Base-by-base conservation (phyloP, 2,329 filamentous ascomycete species). In the Alternaria metachromatica region DNA sequence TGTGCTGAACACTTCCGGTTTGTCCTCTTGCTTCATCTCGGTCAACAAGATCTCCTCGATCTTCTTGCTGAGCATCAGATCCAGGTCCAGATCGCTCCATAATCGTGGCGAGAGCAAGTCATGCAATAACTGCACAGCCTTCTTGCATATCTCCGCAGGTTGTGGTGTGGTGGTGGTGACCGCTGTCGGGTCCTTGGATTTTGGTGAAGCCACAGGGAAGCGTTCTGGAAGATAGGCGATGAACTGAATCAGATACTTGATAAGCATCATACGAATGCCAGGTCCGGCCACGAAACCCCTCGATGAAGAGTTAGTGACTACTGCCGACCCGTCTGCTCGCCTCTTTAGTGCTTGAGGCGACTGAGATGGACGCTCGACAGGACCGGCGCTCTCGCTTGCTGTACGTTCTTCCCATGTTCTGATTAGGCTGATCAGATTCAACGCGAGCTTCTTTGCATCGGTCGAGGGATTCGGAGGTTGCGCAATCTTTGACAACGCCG, bases 221-320 rank as follows among this genome's bases (percentile, higher is more conserved):
- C 94, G 89, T 80, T 98, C 96, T 18, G 92, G 91, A 21, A 97
- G 85, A 55, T 93, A 92, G 2, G 94, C 94, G 71, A 98, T 97
- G 80, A 98, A 98, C 64, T 96, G 92, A 28, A 98, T 92, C 30
- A 99, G 87, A 75, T 98, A 99, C 80, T 97, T 97, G 51, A 97
- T 87, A 84, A 99, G 91, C 79, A 93, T 91, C 46, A 90, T 87
- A 20, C 94, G 88, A 58, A 92, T 88, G 1, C 87, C 78, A 1
- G 86, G 78, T 18, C 71, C 75, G 13, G 82, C 82, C 23, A 84
- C 81, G 60, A 80, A 82, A 9, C 74, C 72, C 53, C 73, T 78
- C 2, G 68, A 60, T 4, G 88, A 85, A 5, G 88, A 85, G 8
- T 87, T 87, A 5, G 88, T 84, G 18, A 83, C 84, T 33, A 82